Conservation (phyloP, 768 basidiomycete species). For the Gymnopilus junonius region DNA sequence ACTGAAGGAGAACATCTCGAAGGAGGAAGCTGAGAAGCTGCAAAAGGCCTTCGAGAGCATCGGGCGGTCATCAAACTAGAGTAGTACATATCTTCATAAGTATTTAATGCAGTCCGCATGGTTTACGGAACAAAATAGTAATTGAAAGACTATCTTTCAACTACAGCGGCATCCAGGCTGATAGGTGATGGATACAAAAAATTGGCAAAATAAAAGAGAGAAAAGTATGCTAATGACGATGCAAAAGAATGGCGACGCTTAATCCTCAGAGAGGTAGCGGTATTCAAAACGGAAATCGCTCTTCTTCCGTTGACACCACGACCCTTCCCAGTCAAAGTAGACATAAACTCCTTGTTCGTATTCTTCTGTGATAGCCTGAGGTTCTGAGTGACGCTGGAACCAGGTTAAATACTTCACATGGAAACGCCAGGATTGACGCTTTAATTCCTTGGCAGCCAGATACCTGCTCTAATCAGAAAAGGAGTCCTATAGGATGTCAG, state of each 20-base stretch:
- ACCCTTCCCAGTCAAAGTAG: slow-evolving; percentile 99
- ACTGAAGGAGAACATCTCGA: slow-evolving; percentile 92
- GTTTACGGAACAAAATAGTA: slow-evolving; percentile 23
- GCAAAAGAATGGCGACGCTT: slow-evolving; percentile 5
- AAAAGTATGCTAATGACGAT: slow-evolving; percentile 1
- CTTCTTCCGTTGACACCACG: slow-evolving; percentile 98
- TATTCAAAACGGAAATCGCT: slow-evolving; percentile 97
- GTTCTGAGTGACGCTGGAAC: slow-evolving; percentile 99
- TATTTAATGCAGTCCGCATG: slow-evolving; percentile 23
- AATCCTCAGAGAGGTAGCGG: slow-evolving; percentile 90
- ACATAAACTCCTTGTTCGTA: slow-evolving; percentile 99
- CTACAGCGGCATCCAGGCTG: slow-evolving; percentile 3
- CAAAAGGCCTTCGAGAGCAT: slow-evolving; percentile 88
- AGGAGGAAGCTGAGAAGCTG: slow-evolving; percentile 98
- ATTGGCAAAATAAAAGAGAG: background rate
- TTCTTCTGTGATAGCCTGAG: slow-evolving; percentile 98
- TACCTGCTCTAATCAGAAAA: slow-evolving; percentile 53
- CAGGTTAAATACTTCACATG: slow-evolving; percentile 99
- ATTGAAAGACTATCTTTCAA: slow-evolving; percentile 17
- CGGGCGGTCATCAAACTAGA: slow-evolving; percentile 90
- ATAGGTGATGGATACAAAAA: slow-evolving; percentile 27
- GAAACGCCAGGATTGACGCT: slow-evolving; percentile 98
- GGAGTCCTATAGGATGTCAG: background rate
- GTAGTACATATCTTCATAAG: slow-evolving; percentile 43
- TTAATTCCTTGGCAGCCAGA: slow-evolving; percentile 95